A percentile compares a stretch with the other conserved stretches of the same genome.
These are phyloP conservation scores for Furcasterigmium furcatum DNA, from an alignment of 2,329 filamentous ascomycete genomes.

Conservation along the genomic window DNA sequence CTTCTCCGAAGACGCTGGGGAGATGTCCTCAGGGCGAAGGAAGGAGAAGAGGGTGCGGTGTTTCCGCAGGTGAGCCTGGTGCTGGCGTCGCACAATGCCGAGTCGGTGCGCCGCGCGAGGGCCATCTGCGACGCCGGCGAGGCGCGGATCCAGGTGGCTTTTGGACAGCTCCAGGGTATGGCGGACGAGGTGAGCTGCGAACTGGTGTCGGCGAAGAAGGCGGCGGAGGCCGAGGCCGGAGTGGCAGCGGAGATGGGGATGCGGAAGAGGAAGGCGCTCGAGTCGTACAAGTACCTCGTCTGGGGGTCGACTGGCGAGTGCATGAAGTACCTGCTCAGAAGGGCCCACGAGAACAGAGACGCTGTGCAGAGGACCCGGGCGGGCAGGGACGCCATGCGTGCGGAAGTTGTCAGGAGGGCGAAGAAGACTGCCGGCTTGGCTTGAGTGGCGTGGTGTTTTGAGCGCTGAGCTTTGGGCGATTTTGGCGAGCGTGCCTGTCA, in stretches of 20 bases:
- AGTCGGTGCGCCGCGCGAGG: constrained; percentile 60
- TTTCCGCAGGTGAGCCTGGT: constrained; percentile 64
- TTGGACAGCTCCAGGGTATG: constrained; percentile 57
- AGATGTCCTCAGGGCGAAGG: constrained; percentile 33
- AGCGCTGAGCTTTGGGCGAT: too few species aligned
- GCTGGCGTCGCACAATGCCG: constrained; percentile 79
- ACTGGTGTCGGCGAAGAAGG: constrained; percentile 30
- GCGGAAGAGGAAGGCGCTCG: constrained; percentile 15
- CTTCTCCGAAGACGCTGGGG: constrained; percentile 65
- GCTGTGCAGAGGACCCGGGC: constrained; percentile 61
- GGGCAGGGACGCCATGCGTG: constrained; percentile 60
- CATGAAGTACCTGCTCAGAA: constrained; percentile 72
- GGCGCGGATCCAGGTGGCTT: constrained; percentile 35
- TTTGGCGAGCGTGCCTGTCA: too few species aligned
- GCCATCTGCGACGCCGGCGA: constrained; percentile 43
- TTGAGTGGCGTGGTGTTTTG: constrained; percentile 15
- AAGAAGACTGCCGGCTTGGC: constrained; percentile 37
- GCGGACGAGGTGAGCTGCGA: constrained; percentile 84
- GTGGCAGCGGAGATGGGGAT: constrained; percentile 2
- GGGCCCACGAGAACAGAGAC: constrained; percentile 67
- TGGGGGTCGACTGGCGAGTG: constrained; percentile 76
- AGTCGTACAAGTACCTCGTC: constrained; percentile 64
- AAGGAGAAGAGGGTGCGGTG: constrained; percentile 29
- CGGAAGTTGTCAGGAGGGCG: constrained; percentile 55
- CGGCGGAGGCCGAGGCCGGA: constrained; percentile 1